These are phyloP conservation scores for Botrytis sinoallii DNA, from an alignment of 2,329 filamentous ascomycete genomes.

Conservation along the genomic window DNA sequence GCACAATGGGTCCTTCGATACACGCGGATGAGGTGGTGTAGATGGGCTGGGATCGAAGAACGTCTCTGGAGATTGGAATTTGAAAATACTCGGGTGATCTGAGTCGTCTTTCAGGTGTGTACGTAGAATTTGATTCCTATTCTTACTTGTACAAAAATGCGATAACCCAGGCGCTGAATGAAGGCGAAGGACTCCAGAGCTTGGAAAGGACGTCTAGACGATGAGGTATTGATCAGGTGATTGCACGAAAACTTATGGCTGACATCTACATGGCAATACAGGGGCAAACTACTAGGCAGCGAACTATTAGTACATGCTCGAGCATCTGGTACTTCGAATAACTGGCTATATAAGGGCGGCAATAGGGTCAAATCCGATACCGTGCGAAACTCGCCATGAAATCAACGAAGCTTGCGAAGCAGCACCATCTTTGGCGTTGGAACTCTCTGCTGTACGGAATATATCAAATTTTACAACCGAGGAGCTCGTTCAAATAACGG, in stretches of 20 bases:
- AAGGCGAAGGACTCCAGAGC: background rate
- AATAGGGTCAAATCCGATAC: fast-evolving
- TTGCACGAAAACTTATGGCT: background rate
- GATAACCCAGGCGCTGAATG: fast-evolving
- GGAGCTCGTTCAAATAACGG: background rate
- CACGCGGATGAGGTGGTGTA: background rate
- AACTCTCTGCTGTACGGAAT: fast-evolving
- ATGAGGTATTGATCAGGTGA: background rate
- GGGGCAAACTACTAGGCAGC: fast-evolving
- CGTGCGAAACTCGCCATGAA: background rate
- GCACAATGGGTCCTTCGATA: background rate
- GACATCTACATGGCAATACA: background rate
- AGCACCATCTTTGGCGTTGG: background rate
- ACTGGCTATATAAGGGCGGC: background rate
- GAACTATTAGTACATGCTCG: background rate
- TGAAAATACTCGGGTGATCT: background rate
- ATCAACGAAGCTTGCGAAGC: background rate
- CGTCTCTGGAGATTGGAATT: background rate
- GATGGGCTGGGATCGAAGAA: background rate
- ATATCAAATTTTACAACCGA: background rate
- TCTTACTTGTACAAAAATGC: background rate
- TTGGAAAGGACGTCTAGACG: background rate
- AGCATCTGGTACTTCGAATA: background rate
- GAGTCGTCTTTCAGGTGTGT: background rate
- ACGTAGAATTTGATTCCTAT: background rate